A percentile compares a stretch with the other conserved stretches of the same genome.
Conservation (phyloP, 2,329 filamentous ascomycete species). For the Pseudogymnoascus sp. region DNA sequence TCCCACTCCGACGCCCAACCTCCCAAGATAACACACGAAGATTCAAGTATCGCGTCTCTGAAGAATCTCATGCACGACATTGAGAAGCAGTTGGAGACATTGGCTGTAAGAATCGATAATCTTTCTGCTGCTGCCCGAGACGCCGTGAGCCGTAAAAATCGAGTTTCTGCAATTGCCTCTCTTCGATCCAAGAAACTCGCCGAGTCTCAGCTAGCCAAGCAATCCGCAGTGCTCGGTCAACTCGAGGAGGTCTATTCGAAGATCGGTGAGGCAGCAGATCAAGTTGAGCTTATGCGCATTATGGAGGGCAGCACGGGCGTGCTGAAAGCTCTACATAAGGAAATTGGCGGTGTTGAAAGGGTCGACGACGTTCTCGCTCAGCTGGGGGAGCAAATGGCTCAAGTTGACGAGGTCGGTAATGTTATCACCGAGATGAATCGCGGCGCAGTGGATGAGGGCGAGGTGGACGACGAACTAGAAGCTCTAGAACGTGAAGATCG, state of each 20-base stretch:
- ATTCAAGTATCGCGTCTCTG: conserved; percentile 74
- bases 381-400: conserved; percentile 70
- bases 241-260: conserved; percentile 76
- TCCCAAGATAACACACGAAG: conserved; percentile 60
- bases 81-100: conserved; percentile 59
- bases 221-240: conserved; percentile 67
- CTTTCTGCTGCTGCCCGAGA: conserved; percentile 58
- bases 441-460: conserved; percentile 63
- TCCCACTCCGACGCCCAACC: conserved; percentile 37
- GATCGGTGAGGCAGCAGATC: conserved; percentile 78
- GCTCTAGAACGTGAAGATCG: conserved; percentile 51
- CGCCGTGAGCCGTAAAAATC: conserved; percentile 66
- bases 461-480: conserved; percentile 82
- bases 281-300: conserved; percentile 72
- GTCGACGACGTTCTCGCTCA: conserved; percentile 70
- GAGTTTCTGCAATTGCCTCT: conserved; percentile 65
- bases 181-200: conserved; percentile 76
- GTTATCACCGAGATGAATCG: conserved; percentile 58
- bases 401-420: conserved; percentile 72
- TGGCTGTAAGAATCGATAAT: conserved; percentile 58
- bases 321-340: conserved; percentile 63
- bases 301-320: conserved; percentile 73
- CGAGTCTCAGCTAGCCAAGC: conserved; percentile 63
- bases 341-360: conserved; percentile 66
- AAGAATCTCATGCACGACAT: conserved; percentile 71